phyloP scores from a whole-genome alignment of 2,329 filamentous ascomycete species.

The Ascosphaera apis region DNA sequence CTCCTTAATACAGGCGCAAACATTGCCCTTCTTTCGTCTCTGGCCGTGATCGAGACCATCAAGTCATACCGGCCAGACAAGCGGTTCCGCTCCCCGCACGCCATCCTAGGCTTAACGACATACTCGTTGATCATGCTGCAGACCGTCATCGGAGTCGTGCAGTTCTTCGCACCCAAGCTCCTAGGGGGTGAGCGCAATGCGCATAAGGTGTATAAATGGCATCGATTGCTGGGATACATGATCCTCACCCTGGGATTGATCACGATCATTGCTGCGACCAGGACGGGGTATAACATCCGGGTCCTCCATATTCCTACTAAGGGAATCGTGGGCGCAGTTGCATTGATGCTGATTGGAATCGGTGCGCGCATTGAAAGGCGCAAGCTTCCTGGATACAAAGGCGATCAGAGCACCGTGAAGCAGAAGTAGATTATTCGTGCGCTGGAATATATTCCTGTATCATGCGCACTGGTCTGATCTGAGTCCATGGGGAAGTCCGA shows the following conservation, averaged over 20 bases:
- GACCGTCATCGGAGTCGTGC: constrained; percentile 56
- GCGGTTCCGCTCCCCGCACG: constrained; percentile 54
- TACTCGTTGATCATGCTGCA: constrained; percentile 49
- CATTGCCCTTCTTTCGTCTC: constrained; percentile 17
- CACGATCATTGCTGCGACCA: constrained; percentile 51
- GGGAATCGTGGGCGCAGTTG: constrained; percentile 43
- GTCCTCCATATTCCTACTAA: constrained; percentile 53
- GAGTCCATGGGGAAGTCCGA: too few relatives aligned
- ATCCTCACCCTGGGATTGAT: constrained; percentile 46
- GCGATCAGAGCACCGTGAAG: not conserved
- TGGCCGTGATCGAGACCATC: constrained; percentile 39
- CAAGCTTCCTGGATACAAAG: constrained; percentile 34
- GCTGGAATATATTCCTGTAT: too few relatives aligned
- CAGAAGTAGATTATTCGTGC: not conserved
- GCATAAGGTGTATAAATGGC: constrained; percentile 75
- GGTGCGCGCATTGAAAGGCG: constrained; percentile 57
- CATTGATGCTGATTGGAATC: constrained; percentile 47
- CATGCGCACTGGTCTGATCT: too few relatives aligned
- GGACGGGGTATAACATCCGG: constrained; percentile 49
- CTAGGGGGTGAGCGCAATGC: constrained; percentile 63
- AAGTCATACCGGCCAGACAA: constrained; percentile 42
- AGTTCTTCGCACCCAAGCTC: constrained; percentile 50
- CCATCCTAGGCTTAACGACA: constrained; percentile 56
- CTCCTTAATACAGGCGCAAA: constrained; percentile 36
- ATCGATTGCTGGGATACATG: constrained; percentile 54